These are phyloP conservation scores for Lenzites betulinus DNA, from an alignment of 768 basidiomycete species.

Conservation along the genomic window DNA sequence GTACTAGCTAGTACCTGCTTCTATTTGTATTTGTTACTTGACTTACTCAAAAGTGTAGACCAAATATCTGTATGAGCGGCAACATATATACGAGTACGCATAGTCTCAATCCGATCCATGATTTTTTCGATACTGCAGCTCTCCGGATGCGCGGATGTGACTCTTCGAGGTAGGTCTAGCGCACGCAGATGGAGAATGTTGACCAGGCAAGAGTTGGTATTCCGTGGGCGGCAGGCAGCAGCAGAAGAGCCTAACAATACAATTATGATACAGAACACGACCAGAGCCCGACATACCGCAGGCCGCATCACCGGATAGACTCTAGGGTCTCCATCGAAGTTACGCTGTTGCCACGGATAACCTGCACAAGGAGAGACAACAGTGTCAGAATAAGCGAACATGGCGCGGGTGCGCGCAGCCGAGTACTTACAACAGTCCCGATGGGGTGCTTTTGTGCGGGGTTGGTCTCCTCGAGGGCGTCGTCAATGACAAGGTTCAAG, in stretches of 20 bases:
- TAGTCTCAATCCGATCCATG: too few relatives aligned
- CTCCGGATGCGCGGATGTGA: not conserved
- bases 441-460: slow-evolving; percentile 89
- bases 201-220: not conserved
- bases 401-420: not conserved
- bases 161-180: too few relatives aligned
- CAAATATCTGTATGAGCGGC: too few relatives aligned
- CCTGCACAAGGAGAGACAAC: slow-evolving; percentile 46
- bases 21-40: too few relatives aligned
- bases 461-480: slow-evolving; percentile 88
- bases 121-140: too few relatives aligned
- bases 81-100: too few relatives aligned
- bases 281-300: slow-evolving; percentile 18
- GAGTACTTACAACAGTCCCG: slow-evolving; percentile 81
- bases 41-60: too few relatives aligned
- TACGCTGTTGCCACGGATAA: slow-evolving; percentile 95
- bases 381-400: not conserved
- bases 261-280: slow-evolving; percentile 23
- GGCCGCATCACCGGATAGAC: slow-evolving; percentile 45
- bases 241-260: slow-evolving; percentile 19
- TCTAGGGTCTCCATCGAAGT: slow-evolving; percentile 93
- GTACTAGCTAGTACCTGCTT: too few relatives aligned
- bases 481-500: slow-evolving; percentile 96
- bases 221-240: not conserved
- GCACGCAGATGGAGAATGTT: not conserved